Conservation (phyloP, 1,139 yeast species). For the Yamadazyma diospyri region DNA sequence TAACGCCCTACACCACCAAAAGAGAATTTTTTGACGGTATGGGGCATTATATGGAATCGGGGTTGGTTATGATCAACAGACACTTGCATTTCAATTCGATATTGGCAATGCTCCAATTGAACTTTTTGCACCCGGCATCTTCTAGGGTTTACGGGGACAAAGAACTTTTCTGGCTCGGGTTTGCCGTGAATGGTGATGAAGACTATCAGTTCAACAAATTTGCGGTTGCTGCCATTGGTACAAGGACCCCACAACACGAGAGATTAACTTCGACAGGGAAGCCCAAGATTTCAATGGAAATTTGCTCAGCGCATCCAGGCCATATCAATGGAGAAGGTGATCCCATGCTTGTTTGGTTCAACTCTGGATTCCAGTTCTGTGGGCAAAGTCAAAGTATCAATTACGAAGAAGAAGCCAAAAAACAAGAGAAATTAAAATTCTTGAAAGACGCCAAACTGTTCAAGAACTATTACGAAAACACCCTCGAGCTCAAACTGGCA, state of each 20-base stretch:
- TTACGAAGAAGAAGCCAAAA: conserved; percentile 22
- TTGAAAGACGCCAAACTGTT: conserved; percentile 17
- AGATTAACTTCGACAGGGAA: conserved; percentile 20
- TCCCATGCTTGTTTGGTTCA: conserved; percentile 29
- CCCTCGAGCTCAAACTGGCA: conserved; percentile 23
- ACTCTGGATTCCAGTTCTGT: conserved; percentile 33
- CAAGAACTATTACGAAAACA: conserved; percentile 21
- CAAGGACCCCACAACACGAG: conserved; percentile 21
- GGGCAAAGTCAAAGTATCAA: conserved; percentile 24
- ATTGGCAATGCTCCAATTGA: conserved; percentile 27
- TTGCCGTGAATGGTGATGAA: conserved; percentile 32
- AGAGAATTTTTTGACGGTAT: conserved; percentile 27
- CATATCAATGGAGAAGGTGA: conserved; percentile 33
- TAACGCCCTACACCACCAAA: conserved; percentile 21
- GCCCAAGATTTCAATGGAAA: conserved; percentile 23
- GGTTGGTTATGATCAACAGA: conserved; percentile 27
- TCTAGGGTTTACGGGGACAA: conserved; percentile 31
- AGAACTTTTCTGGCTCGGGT: conserved; percentile 34
- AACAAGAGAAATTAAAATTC: conserved; percentile 18
- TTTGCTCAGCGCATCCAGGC: conserved; percentile 46
- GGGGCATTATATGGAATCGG: conserved; percentile 33
- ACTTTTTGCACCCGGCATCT: conserved; percentile 23
- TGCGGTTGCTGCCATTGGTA: conserved; percentile 30
- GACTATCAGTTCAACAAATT: conserved; percentile 25
- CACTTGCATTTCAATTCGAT: conserved; percentile 26